Base-by-base conservation (phyloP, 495 filamentous ascomycete species). In the Trichocladium uniseriatum region DNA sequence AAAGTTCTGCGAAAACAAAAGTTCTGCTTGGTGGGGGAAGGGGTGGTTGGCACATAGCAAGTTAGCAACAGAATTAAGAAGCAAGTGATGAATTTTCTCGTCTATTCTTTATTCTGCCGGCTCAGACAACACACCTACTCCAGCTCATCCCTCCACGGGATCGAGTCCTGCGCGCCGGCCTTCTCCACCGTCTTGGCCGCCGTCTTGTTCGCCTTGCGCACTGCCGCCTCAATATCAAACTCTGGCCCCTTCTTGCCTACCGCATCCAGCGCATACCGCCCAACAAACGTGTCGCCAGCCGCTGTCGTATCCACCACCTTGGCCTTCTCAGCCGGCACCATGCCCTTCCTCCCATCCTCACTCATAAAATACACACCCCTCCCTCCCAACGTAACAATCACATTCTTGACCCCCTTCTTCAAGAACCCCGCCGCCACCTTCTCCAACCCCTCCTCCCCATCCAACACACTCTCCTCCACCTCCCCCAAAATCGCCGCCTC, bases 271-370 rank as follows among this genome's bases (percentile, higher is more conserved):
- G 90, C 86, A 69, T 95, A 95, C 34, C 74, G 80, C 2, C 92
- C 92, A 2, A 94, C 87, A 67, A 94, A 98, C 5, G 91, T 94
- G 65, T 98, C 92, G 0, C 92, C 92, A 14, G 91, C 92, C 0
- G 83, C 91, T 5, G 92, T 98, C 6, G 91, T 97, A 69, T 98
- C 92, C 6, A 95, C 76, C 18, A 95, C 91, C 46, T 74, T 79
- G 0, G 77, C 79, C 60, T 74, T 80, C 55, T 72, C 75, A 9
- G 80, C 82, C 1, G 62, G 42, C 5, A 85, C 57, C 40, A 76
- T 64, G 9, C 73, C 73, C 13, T 60, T 63, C 65, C 61, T 34
- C 39, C 53, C 11, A 52, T 58, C 43, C 38, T 15, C 22, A 29
- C 59, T 71, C 66, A 71, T 75, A 44, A 69, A 76, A 59, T 79